Conservation (phyloP, 2,329 filamentous ascomycete species). For the Colletotrichum noveboracense region DNA sequence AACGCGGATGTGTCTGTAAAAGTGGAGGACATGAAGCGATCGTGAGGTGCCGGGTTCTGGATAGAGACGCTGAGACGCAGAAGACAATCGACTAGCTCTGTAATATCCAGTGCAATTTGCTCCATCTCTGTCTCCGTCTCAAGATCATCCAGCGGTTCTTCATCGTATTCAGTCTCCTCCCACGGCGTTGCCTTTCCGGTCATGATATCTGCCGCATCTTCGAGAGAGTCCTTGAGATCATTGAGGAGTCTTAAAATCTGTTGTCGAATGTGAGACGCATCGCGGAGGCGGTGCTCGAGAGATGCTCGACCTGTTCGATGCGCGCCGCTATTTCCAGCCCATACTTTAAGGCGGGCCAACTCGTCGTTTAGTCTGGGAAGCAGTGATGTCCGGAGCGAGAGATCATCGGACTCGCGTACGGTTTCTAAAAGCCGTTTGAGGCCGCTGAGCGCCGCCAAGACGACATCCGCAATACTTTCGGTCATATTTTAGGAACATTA, state of each 20-base stretch:
- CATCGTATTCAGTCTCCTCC: neutral
- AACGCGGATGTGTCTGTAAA: constrained; percentile 26
- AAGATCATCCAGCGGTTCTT: neutral
- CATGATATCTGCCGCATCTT: neutral
- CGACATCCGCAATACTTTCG: no score
- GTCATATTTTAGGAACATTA: no score
- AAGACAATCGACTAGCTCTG: constrained; percentile 35
- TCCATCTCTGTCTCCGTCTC: constrained; percentile 17
- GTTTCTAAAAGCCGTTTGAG: no score
- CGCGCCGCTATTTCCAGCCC: constrained; percentile 24
- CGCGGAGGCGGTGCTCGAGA: constrained; percentile 23
- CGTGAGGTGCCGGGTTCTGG: constrained; percentile 38
- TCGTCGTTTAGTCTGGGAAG: no score
- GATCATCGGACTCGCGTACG: neutral
- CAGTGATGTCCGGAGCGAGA: fast-evolving
- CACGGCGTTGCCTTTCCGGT: neutral
- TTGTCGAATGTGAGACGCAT: constrained; percentile 22
- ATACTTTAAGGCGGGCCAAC: constrained; percentile 27
- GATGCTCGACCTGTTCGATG: constrained; percentile 17
- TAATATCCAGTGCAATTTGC: constrained; percentile 24
- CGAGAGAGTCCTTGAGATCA: constrained; percentile 19
- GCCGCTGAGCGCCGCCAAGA: no score
- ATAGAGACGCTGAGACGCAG: constrained; percentile 41
- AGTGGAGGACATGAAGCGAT: constrained; percentile 28
- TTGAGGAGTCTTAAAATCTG: constrained; percentile 27